These are phyloP conservation scores for Nitzschia sp. DNA, from an alignment of 108 stramenopile species.

Conservation along the genomic window DNA sequence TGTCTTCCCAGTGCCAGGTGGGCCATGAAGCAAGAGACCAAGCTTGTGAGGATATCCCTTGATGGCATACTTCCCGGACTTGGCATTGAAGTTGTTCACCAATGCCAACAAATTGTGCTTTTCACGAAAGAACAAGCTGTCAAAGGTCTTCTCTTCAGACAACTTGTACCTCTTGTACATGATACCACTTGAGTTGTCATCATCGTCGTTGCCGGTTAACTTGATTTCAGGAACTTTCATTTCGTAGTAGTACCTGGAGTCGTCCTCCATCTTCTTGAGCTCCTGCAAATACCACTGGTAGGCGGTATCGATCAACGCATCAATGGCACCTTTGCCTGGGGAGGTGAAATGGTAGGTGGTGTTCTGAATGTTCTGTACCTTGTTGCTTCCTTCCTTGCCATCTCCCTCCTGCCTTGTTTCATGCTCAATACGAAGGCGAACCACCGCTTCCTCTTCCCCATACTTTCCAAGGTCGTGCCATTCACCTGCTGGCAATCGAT, in stretches of 20 bases:
- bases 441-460: constrained; percentile 12
- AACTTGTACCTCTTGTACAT: constrained; percentile 67
- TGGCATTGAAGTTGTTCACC: constrained; percentile 51
- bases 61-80: constrained; percentile 72
- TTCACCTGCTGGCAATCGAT: constrained; percentile 28
- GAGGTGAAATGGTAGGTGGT: constrained; percentile 33
- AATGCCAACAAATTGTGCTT: constrained; percentile 51
- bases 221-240: constrained; percentile 35
- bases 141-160: constrained; percentile 72
- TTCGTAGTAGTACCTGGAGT: constrained; percentile 54
- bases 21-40: constrained; percentile 75
- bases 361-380: background rate
- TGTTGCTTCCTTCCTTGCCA: constrained; percentile 15
- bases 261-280: constrained; percentile 43
- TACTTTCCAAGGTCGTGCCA: constrained; percentile 40
- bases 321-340: constrained; percentile 33
- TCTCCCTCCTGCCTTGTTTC: constrained; percentile 21
- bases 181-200: constrained; percentile 17
- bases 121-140: constrained; percentile 70
- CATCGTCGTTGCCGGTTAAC: constrained; percentile 13
- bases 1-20: constrained; percentile 93
- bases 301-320: constrained; percentile 47
- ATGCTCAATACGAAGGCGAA: constrained; percentile 21
- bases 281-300: constrained; percentile 48
- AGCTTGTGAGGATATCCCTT: constrained; percentile 82